These are phyloP conservation scores for Larix kaempferi DNA, from an alignment of 75 land plant genomes.

Conservation along the genomic window DNA sequence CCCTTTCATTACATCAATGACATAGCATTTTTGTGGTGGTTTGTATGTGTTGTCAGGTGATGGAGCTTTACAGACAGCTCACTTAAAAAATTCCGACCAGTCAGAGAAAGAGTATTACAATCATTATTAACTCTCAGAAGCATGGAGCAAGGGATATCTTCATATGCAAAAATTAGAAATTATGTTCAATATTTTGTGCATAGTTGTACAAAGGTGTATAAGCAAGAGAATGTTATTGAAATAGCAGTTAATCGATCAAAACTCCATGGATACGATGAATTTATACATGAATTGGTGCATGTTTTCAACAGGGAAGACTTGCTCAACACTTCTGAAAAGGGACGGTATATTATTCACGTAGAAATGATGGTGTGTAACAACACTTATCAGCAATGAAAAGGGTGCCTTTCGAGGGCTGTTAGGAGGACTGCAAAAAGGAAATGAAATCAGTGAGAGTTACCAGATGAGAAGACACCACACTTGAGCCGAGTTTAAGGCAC, in stretches of 20 bases:
- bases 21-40: constrained; percentile 75
- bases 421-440: too few species aligned
- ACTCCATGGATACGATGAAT: constrained; percentile 56
- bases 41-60: constrained; percentile 7
- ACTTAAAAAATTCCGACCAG: neutral
- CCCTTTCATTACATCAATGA: constrained; percentile 98
- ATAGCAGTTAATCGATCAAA: constrained; percentile 75
- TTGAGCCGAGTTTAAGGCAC: too few species aligned
- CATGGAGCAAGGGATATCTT: constrained; percentile 3
- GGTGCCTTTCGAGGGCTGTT: too few species aligned
- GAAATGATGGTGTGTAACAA: constrained; percentile 5
- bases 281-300: constrained; percentile 45
- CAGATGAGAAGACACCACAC: too few species aligned
- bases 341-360: constrained; percentile 78
- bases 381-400: too few species aligned
- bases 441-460: too few species aligned
- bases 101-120: neutral
- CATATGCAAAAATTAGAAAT: constrained; percentile 11
- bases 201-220: constrained; percentile 73
- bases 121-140: neutral
- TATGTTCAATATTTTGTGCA: constrained; percentile 13
- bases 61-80: neutral
- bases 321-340: constrained; percentile 41
- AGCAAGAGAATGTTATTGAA: constrained; percentile 66
- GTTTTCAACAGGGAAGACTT: constrained; percentile 70